Evolutionary conservation across 257 asterid species (phyloP), one percentile per base, ranked within the genome.

Genomic region (Gentiana dahurica): DNA sequence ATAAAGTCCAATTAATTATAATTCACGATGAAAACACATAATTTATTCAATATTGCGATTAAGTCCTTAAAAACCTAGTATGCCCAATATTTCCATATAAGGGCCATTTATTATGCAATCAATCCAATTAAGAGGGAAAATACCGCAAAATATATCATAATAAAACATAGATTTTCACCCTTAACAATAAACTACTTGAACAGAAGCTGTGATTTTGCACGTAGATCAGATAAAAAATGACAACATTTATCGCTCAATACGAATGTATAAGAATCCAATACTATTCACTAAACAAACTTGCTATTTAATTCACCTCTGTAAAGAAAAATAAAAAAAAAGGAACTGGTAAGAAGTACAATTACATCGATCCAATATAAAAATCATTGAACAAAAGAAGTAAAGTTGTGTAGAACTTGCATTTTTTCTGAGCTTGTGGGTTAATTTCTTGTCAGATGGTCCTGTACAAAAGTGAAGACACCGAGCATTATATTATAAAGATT

Each of bases 391-490:
- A 60, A 56, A 44, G 24, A 24, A 24, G n/a, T 49, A 63, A 24
- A 24, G 24, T 24, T 24, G 24, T 41, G 53, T 49, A 59, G 71
- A 55, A 49, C 59, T 69, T 81, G 83, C 95, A 39, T 69, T 79
- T 81, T 64, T 82, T 83, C 74, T 66, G 24, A 58, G 69, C 48
- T 71, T 62, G 76, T 7, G 24, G 71, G 41, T 49, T 63, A 63
- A 32, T 60, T 63, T 65, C 79, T 68, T 49, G 70, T 13, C 62
- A 76, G 77, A 70, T 62, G 81, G 67, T 80, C 88, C 95, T 87
- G 68, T 63, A 65, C 50, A 58, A 41, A 56, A 46, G 51, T 43
- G 57, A 69, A 24, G 24, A 24, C 24, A 24, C 24, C 41, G 7
- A 13, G 38, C 57, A 5, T 41, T 41, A 41, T 7, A 41, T 5